These are phyloP conservation scores for Candolleomyces eurysporus DNA, from an alignment of 768 basidiomycete genomes.

Conservation along the genomic window DNA sequence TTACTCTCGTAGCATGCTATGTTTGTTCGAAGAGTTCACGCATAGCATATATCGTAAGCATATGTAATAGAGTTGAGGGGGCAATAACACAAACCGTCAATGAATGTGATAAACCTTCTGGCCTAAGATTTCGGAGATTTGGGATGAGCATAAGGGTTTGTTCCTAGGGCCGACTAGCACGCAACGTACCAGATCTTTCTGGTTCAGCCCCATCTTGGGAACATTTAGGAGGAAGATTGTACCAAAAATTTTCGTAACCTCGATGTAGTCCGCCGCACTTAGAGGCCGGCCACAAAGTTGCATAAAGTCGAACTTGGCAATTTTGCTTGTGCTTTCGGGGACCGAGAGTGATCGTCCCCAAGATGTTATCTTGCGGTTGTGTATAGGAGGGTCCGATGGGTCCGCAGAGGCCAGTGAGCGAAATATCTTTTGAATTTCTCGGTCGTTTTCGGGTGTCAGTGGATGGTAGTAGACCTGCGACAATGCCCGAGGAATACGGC, in stretches of 20 bases:
- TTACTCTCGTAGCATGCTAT: conserved; percentile 90
- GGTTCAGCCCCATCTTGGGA: conserved; percentile 81
- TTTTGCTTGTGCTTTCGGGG: conserved; percentile 73
- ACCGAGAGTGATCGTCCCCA: conserved; percentile 87
- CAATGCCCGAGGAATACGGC: conserved; percentile 88
- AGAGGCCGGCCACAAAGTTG: conserved; percentile 87
- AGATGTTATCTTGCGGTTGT: conserved; percentile 66
- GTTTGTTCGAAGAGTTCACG: conserved; percentile 2
- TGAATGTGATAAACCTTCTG: conserved; percentile 94
- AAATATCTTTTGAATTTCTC: conserved; percentile 86
- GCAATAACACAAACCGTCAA: conserved; percentile 65
- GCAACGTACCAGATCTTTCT: conserved; percentile 76
- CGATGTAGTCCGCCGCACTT: conserved; percentile 94
- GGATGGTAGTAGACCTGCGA: conserved; percentile 93
- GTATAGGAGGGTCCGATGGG: conserved; percentile 53
- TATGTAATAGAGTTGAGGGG: background rate
- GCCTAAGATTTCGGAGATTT: conserved; percentile 50
- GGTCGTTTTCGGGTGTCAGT: conserved; percentile 56
- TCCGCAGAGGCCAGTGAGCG: conserved; percentile 57
- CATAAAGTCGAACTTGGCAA: conserved; percentile 85
- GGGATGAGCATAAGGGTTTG: background rate
- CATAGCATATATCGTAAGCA: background rate
- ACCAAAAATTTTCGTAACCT: conserved; percentile 83
- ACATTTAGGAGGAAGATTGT: conserved; percentile 88
- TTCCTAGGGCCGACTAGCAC: background rate